Evolutionary conservation across 345 rosid species (phyloP), one percentile per base, ranked within the genome.

Genomic region (Rhizophora apiculata): DNA sequence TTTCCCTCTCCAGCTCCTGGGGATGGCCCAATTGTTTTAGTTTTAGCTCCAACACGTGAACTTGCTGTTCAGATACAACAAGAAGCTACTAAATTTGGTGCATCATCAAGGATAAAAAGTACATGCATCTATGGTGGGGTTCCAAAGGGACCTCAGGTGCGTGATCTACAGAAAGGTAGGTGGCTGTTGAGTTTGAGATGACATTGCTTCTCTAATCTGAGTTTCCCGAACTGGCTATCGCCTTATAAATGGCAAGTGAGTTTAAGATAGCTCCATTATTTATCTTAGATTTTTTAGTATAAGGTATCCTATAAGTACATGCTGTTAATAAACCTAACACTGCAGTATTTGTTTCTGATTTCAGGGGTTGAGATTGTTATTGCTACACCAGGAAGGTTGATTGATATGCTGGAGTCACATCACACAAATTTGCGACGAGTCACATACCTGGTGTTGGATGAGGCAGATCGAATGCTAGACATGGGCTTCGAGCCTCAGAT

Each of bases 401-500:
- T 92, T 73, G 99, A 96, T 83, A 96, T 96, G 99, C 62, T 96
- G 84, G 99, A 96, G 77, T 92, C 97, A 0, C 89, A 92, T 80
- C 86, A 90, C 74, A 96, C 99, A 55, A 96, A 96, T 75, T 71
- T 96, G 81, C 85, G 95, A 62, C 86, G 99, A 70, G 98, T 96
- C 73, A 96, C 99, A 52, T 96, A 96, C 74, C 92, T 96, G 65
- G 99, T 96, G 34, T 73, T 96, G 86, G 99, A 96, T 75, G 99
- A 96, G 74, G 99, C 99, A 68, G 99, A 96, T 86, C 83, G 99
- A 74, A 96, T 96, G 99, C 82, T 96, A 53, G 98, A 96, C 76
- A 96, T 96, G 99, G 99, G 99, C 6, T 96, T 96, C 67, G 98
- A 96, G 63, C 99, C 98, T 79, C 99, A 96, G 67, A 92, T 96